These are phyloP conservation scores for Kluyveromyces starmeri DNA, from an alignment of 805 yeast genomes.

Conservation along the genomic window DNA sequence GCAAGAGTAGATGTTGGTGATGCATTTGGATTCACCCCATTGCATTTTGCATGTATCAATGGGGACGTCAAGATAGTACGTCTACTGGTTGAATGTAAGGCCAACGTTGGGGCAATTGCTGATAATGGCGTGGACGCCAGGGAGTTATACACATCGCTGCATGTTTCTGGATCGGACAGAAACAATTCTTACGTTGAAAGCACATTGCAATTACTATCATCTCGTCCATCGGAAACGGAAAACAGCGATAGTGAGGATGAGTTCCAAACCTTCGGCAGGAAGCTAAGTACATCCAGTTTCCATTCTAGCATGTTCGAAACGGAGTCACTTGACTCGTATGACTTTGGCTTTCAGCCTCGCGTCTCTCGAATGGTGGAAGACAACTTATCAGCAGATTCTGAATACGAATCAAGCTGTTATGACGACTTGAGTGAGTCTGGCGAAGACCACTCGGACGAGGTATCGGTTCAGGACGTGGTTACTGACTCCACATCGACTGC, in stretches of 20 bases:
- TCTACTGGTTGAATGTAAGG: slow-evolving; percentile 53
- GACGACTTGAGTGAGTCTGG: slow-evolving; percentile 19
- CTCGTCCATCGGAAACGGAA: slow-evolving; percentile 4
- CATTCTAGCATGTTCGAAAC: slow-evolving; percentile 22
- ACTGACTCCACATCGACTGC: too few relatives aligned
- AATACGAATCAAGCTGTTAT: slow-evolving; percentile 25
- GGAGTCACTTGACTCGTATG: slow-evolving; percentile 27
- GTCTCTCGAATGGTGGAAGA: slow-evolving; percentile 31
- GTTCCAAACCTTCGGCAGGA: slow-evolving; percentile 10
- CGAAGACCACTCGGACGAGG: slow-evolving; percentile 7
- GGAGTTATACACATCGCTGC: slow-evolving; percentile 26
- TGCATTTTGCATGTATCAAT: slow-evolving; percentile 74
- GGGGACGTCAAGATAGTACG: slow-evolving; percentile 65
- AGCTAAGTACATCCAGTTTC: slow-evolving; percentile 20
- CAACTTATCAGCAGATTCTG: slow-evolving; percentile 20
- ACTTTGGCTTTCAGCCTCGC: slow-evolving; percentile 21
- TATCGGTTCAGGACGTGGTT: slow-evolving; percentile 4
- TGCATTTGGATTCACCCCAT: slow-evolving; percentile 73
- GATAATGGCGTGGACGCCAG: slow-evolving; percentile 39
- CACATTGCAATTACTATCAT: slow-evolving; percentile 26
- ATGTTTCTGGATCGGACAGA: slow-evolving; percentile 26
- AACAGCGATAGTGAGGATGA: slow-evolving; percentile 8
- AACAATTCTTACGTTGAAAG: slow-evolving; percentile 30
- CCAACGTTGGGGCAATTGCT: slow-evolving; percentile 45
- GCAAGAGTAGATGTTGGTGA: slow-evolving; percentile 69